Conservation (phyloP, 495 filamentous ascomycete genomes). For the Xylaria castorea region DNA sequence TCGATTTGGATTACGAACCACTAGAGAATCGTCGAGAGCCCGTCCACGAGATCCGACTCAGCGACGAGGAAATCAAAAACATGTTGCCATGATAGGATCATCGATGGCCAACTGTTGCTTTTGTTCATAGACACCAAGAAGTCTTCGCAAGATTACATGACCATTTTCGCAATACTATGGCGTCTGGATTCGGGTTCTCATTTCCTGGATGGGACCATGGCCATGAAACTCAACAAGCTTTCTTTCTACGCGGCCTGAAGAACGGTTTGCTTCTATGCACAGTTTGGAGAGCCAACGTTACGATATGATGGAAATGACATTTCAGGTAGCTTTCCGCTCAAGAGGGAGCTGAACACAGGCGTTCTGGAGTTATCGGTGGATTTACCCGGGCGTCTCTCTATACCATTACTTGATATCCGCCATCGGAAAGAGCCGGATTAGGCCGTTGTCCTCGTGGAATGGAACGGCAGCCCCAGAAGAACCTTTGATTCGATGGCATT, state of each 20-base stretch:
- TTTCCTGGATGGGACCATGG: constrained; percentile 43
- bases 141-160: constrained; percentile 41
- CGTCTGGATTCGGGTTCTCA: constrained; percentile 42
- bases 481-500: constrained; percentile 18
- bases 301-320: constrained; percentile 19
- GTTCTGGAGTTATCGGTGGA: constrained; percentile 21
- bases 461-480: background rate
- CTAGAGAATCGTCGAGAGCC: constrained; percentile 72
- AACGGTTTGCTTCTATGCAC: constrained; percentile 8
- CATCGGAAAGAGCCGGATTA: background rate
- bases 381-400: constrained; percentile 25
- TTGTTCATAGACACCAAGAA: constrained; percentile 40
- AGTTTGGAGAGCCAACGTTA: constrained; percentile 24
- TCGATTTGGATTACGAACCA: constrained; percentile 62
- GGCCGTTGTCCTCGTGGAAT: constrained; percentile 7
- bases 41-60: constrained; percentile 70
- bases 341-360: background rate
- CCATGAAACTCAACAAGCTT: constrained; percentile 7
- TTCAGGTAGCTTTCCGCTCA: constrained; percentile 1
- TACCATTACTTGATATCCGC: constrained; percentile 26
- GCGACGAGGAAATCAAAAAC: constrained; percentile 66
- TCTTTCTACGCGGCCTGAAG: constrained; percentile 6
- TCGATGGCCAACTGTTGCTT: constrained; percentile 17
- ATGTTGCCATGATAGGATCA: constrained; percentile 57
- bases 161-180: constrained; percentile 44